Conservation (phyloP, 352 stramenopile genomes). For the Thalassiosira exigua region DNA sequence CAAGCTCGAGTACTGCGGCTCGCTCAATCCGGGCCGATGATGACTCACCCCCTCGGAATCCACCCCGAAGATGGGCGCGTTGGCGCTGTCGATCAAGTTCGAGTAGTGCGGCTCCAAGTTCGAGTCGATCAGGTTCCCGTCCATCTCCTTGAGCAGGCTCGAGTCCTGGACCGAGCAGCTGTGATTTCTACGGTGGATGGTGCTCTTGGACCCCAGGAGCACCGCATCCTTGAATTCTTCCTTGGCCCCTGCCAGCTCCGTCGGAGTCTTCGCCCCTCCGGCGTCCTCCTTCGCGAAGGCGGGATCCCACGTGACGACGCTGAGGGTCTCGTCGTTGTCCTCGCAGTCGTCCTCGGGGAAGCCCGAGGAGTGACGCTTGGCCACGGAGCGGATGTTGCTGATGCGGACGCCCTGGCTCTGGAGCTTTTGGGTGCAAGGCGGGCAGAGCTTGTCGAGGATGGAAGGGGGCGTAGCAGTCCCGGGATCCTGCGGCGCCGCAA, state of each 20-base stretch:
- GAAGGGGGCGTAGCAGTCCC: background rate
- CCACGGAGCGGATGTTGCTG: slow-evolving; percentile 3
- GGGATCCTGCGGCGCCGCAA: background rate
- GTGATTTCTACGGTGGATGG: background rate
- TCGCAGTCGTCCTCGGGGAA: background rate
- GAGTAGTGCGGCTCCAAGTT: slow-evolving; percentile 46
- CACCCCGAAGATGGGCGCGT: slow-evolving; percentile 81
- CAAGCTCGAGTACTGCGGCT: slow-evolving; percentile 53
- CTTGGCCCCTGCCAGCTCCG: background rate
- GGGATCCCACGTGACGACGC: slow-evolving; percentile 18
- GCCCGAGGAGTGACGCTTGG: background rate
- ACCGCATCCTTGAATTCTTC: background rate
- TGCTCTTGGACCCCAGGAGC: background rate
- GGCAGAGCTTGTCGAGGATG: background rate
- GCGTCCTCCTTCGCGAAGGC: background rate
- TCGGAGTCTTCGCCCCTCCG: background rate
- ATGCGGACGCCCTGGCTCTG: slow-evolving; percentile 1
- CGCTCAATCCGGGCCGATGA: slow-evolving; percentile 1
- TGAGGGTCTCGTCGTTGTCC: slow-evolving; percentile 6
- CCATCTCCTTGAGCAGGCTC: slow-evolving; percentile 16
- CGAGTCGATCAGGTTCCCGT: slow-evolving; percentile 39
- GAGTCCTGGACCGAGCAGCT: slow-evolving; percentile 14
- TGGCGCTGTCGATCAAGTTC: slow-evolving; percentile 75
- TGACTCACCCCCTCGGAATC: slow-evolving; percentile 77
- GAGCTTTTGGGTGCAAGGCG: background rate